Conservation (phyloP, 805 yeast genomes). For the Saccharomycopsis fibuligera region DNA sequence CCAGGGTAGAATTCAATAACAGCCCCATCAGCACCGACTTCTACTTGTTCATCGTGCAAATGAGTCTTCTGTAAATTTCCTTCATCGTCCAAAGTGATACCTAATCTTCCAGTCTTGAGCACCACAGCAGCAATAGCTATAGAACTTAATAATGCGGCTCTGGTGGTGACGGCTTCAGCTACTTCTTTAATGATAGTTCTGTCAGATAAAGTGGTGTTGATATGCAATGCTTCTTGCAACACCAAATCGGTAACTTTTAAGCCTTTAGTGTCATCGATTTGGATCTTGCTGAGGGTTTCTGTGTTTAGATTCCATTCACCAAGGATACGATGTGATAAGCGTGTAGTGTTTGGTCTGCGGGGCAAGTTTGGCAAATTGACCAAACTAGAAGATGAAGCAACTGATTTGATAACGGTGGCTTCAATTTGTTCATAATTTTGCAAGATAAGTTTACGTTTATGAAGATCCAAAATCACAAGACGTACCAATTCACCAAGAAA, state of each 20-base stretch:
- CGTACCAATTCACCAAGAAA: conserved; percentile 87
- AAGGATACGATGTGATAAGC: conserved; percentile 55
- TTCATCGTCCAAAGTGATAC: conserved; percentile 15
- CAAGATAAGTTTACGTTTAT: conserved; percentile 52
- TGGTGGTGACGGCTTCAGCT: conserved; percentile 72
- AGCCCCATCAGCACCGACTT: conserved; percentile 93
- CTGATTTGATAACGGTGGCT: conserved; percentile 12
- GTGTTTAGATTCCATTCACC: conserved; percentile 76
- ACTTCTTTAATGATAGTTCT: conserved; percentile 65
- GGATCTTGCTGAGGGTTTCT: conserved; percentile 79
- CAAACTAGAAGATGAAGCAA: conserved; percentile 12
- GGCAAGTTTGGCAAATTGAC: conserved; percentile 27
- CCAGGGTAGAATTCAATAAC: conserved; percentile 93
- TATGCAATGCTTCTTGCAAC: conserved; percentile 57
- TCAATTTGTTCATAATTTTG: conserved; percentile 40
- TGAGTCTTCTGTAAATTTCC: conserved; percentile 34
- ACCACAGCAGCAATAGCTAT: conserved; percentile 84
- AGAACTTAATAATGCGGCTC: conserved; percentile 88
- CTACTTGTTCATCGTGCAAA: conserved; percentile 62
- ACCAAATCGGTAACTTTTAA: conserved; percentile 65
- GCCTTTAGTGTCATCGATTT: conserved; percentile 74
- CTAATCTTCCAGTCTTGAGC: conserved; percentile 57
- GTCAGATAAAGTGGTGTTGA: conserved; percentile 66
- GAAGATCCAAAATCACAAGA: conserved; percentile 63
- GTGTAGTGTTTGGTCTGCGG: conserved; percentile 21